A percentile compares a stretch with the other conserved stretches of the same genome.
Evolutionary conservation across 805 yeast genomes (phyloP).

Genomic region (Torulaspora gathmanii): DNA sequence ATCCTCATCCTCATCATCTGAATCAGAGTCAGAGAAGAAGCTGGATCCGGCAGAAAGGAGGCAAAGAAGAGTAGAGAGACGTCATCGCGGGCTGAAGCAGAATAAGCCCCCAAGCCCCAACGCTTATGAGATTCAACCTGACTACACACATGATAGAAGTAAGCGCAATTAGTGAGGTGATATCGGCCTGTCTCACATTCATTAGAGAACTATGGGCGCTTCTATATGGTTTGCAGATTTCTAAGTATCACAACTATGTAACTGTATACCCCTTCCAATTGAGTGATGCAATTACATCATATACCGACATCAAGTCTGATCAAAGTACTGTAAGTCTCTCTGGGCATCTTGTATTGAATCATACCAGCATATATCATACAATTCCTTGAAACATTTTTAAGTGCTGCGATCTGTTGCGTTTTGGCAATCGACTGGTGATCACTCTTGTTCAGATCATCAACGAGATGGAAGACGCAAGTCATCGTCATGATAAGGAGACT

Average conservation of each 20-base stretch:
- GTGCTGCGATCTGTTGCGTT: constrained; percentile 49
- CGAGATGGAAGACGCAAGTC: constrained; percentile 64
- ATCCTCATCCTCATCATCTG: constrained; percentile 37
- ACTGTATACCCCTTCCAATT: not conserved
- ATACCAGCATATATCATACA: constrained; percentile 94
- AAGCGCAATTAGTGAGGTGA: constrained; percentile 7
- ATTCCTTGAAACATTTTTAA: constrained; percentile 67
- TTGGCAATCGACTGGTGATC: constrained; percentile 44
- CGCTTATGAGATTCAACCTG: constrained; percentile 88
- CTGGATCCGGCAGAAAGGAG: constrained; percentile 34
- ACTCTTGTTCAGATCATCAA: constrained; percentile 40
- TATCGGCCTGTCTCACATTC: no score
- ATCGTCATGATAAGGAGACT: constrained; percentile 72
- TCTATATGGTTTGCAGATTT: no score
- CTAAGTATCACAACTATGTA: not conserved
- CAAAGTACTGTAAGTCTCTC: constrained; percentile 68
- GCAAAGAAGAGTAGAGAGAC: constrained; percentile 35
- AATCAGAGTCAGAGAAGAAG: constrained; percentile 39
- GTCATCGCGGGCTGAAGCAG: constrained; percentile 29
- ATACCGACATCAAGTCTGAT: constrained; percentile 54
- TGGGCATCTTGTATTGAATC: constrained; percentile 88
- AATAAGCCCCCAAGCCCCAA: constrained; percentile 50
- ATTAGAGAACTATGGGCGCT: not conserved
- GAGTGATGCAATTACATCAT: constrained; percentile 6
- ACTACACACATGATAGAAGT: constrained; percentile 37